These are phyloP conservation scores for Epichloe aotearoae DNA, from an alignment of 2,329 filamentous ascomycete genomes.

Conservation along the genomic window DNA sequence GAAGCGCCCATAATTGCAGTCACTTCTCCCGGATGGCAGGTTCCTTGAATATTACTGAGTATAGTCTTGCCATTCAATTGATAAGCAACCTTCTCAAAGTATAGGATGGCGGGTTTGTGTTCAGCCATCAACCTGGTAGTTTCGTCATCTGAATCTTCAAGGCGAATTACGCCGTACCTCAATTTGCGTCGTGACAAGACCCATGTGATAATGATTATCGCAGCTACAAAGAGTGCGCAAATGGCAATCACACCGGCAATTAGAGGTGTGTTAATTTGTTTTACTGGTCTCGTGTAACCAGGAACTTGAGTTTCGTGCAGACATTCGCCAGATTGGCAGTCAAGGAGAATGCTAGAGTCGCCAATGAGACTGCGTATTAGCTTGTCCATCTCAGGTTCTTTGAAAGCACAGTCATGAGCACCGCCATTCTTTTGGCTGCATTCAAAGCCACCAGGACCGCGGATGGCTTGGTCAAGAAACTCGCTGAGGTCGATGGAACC, in stretches of 20 bases:
- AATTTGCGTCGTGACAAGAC: slow-evolving; percentile 67
- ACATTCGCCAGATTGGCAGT: slow-evolving; percentile 81
- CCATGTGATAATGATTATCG: slow-evolving; percentile 71
- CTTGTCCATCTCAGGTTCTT: slow-evolving; percentile 84
- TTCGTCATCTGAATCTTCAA: slow-evolving; percentile 88
- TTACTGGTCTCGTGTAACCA: slow-evolving; percentile 76
- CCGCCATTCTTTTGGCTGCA: slow-evolving; percentile 54
- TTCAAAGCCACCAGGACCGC: slow-evolving; percentile 75
- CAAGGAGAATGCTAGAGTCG: slow-evolving; percentile 74
- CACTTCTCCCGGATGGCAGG: slow-evolving; percentile 88
- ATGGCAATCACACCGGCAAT: slow-evolving; percentile 89
- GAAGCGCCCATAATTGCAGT: slow-evolving; percentile 98
- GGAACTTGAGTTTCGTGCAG: slow-evolving; percentile 86
- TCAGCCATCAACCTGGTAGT: slow-evolving; percentile 75
- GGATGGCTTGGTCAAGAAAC: slow-evolving; percentile 70
- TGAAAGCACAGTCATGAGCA: slow-evolving; percentile 61
- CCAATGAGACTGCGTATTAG: slow-evolving; percentile 83
- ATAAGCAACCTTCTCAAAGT: slow-evolving; percentile 82
- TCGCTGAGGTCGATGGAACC: slow-evolving; percentile 87
- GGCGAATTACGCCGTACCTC: slow-evolving; percentile 58
- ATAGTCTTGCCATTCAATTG: slow-evolving; percentile 79
- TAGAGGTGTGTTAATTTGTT: slow-evolving; percentile 91
- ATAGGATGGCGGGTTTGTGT: slow-evolving; percentile 79
- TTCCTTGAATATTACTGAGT: slow-evolving; percentile 63
- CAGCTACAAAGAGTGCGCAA: slow-evolving; percentile 77